Base-by-base conservation (phyloP, 1,139 yeast genomes). In the Saccharomyces hybrid region DNA sequence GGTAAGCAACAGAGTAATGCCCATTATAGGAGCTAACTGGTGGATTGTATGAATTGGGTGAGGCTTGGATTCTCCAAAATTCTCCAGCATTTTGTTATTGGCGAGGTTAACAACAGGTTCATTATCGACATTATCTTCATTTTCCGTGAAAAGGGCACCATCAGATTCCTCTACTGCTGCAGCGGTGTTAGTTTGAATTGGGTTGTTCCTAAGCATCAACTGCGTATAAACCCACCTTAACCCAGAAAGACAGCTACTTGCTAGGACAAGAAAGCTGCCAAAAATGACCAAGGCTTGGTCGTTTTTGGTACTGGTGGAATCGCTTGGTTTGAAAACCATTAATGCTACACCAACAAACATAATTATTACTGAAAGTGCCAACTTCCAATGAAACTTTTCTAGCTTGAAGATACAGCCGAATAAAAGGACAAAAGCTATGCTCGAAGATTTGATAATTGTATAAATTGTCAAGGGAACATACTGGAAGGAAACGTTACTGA, bases 211-310 rank as follows among this genome's bases (percentile, higher is more conserved):
- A 55, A 93, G 74, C 16, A 91, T 76, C 29, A 93, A 70, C 68
- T 93, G 98, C 3, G 98, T 90, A 61, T 90, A 80, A 1, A 96
- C 91, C 99, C 99, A 93, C 61, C 99, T 78, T 53, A 93, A 74
- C 1, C 99, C 99, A 25, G 95, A 86, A 72, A 89, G 79, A 68
- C 86, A 78, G 3, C 96, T 82, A 3, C 97, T 93, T 1, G 81
- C 71, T 31, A 93, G 71, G 1, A 91, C 97, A 50, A 90, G 73
- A 8, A 82, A 57, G 46, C 89, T 82, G 2, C 97, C 98, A 23
- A 81, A 56, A 1, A 78, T 9, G 34, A 29, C 29, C 19, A 64
- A 65, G 44, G 58, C 61, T 9, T 55, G 58, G 2, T 55, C 55
- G 3, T 55, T 55, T 46, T 49, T 57, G 26, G 60, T 64, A 60